Base-by-base conservation (phyloP, 2,329 filamentous ascomycete species). In the Furcasterigmium sp. region DNA sequence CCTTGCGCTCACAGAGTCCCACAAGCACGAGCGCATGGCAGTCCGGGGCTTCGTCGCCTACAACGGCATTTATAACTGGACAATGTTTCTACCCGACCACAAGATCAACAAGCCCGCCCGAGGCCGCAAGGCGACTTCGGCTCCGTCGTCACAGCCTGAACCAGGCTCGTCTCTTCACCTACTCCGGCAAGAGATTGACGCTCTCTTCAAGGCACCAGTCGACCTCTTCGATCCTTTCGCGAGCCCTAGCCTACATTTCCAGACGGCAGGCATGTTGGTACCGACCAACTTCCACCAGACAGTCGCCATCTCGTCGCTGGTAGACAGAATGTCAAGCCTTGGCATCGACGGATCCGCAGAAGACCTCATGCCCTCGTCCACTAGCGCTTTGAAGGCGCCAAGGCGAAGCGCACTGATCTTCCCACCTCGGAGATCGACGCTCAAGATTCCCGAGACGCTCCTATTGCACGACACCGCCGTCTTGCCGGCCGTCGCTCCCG, bases 61-160 rank as follows among this genome's bases (percentile, higher is more conserved):
- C 58, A 79, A 84, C 50, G 80, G 78, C 34, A 69, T 84, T 45
- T 84, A 80, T 61, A 75, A 84, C 61, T 84, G 80, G 80, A 79
- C 77, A 44, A 75, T 68, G 56, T 77, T 82, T 46, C 65, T 80
- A 10, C 73, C 74, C 0, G 69, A 74, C 48, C 74, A 80, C 45
- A 67, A 64, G 7, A 58, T 70, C 47, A 70, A 77, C 51, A 50
- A 55, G 26, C 44, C 45, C 15, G 29, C 44, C 10, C 25, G 34
- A 29, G 32, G 41, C 8, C 39, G 42, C 30, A 43, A 42, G 17
- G 45, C 37, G 34, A 20, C 43, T 23, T 17, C 53, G 44, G 6
- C 43, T 14, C 56, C 51, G 41, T 45, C 29, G 10, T 18, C 41
- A 8, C 43, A 53, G 8, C 53, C 56, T 2, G 47, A 47, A 8